phyloP scores from a whole-genome alignment of 768 basidiomycete species.

The Leccinum fibrillosum region DNA sequence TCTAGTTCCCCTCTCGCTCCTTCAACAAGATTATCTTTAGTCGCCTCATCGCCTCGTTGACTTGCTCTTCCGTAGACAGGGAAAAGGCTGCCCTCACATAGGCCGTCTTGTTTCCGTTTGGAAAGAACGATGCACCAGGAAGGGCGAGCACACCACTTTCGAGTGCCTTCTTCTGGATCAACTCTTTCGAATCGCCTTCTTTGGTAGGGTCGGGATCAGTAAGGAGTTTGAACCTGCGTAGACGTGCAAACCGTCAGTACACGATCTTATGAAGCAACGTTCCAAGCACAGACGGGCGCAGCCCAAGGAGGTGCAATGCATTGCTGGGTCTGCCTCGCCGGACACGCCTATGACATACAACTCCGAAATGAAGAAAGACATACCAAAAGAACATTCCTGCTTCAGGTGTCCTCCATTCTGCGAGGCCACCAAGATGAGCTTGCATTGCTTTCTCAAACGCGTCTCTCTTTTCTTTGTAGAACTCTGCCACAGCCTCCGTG shows the following conservation, averaged over 20 bases:
- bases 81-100: conserved; percentile 87
- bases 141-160: conserved; percentile 85
- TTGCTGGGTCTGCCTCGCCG: conserved; percentile 1
- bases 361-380: conserved; percentile 22
- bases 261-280: conserved; percentile 9
- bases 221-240: conserved; percentile 65
- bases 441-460: conserved; percentile 75
- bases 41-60: conserved; percentile 69
- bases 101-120: conserved; percentile 62
- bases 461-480: conserved; percentile 72
- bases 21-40: conserved; percentile 42
- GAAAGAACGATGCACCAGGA: conserved; percentile 81
- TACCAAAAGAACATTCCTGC: conserved; percentile 91
- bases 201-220: conserved; percentile 33
- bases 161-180: conserved; percentile 75
- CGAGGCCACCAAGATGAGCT: conserved; percentile 74
- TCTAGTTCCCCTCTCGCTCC: conserved; percentile 18
- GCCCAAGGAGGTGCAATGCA: neutral
- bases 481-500: conserved; percentile 61
- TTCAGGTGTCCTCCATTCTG: conserved; percentile 67
- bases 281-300: conserved; percentile 4
- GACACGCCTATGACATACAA: conserved; percentile 4
- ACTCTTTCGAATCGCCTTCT: conserved; percentile 63
- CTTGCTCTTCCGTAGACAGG: conserved; percentile 58
- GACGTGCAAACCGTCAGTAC: conserved; percentile 16